These are phyloP conservation scores for Paramecium primaurelia DNA, from an alignment of 73 alveolate genomes.

Conservation along the genomic window DNA sequence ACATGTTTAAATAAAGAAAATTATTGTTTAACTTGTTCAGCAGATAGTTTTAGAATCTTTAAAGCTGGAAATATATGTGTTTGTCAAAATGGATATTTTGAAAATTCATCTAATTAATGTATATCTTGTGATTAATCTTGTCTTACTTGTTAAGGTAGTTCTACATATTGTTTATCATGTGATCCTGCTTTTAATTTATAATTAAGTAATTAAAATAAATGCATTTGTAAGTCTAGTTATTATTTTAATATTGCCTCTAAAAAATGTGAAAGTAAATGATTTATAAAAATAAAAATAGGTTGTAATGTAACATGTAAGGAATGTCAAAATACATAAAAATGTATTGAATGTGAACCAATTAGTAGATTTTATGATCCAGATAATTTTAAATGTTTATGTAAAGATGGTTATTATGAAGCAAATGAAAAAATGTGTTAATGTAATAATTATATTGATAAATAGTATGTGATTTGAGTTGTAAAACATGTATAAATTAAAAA, in stretches of 20 bases:
- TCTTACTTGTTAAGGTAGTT: neutral
- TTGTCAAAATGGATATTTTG: neutral
- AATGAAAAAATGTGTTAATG: neutral
- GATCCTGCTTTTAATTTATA: neutral
- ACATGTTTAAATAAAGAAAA: neutral
- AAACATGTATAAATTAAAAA: neutral
- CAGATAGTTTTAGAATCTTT: neutral
- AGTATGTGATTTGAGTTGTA: neutral
- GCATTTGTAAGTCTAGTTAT: neutral
- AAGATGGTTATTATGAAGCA: neutral
- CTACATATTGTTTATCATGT: neutral
- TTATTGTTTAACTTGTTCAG: neutral
- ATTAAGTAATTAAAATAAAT: neutral
- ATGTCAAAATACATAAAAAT: neutral
- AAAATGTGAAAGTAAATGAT: neutral
- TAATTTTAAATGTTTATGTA: neutral
- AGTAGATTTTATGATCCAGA: neutral
- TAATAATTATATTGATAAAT: neutral
- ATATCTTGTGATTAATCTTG: neutral
- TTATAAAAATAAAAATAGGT: neutral
- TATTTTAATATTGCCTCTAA: neutral
- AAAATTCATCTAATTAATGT: neutral
- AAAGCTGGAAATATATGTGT: neutral
- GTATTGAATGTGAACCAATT: neutral
- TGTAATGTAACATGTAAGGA: neutral